Evolutionary conservation across 495 filamentous ascomycete species (phyloP), one percentile per base, ranked within the genome.

Genomic region (Talaromyces trachyspermus): DNA sequence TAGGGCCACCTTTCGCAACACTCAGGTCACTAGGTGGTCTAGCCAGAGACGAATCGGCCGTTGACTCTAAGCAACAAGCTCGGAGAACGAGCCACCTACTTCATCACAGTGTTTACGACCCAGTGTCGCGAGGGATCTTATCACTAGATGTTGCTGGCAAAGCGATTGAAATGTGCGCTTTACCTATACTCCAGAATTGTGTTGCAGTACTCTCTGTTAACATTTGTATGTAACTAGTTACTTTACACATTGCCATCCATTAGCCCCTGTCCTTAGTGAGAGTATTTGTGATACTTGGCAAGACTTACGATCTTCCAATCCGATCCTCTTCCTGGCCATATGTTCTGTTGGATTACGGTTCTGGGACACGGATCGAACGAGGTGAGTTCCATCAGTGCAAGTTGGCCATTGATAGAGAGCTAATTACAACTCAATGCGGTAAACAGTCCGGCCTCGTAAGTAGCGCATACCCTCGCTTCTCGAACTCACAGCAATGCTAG

Each of bases 1-100:
- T 55, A 8, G 53, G 50, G n/a, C 32, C 53, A 4, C 53, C 53
- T 14, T 52, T 55, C 32, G 53, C 53, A 8, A 55, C 53, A 3
- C 47, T 55, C 2, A 40, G 53, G 27, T 55, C 53, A 2, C 27
- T 55, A 23, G 19, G 50, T 6, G 53, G 25, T 4, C 45, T 55
- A 5, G 33, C 50, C 20, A 49, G 25, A 14, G 39, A 55, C 19
- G 33, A 37, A 37, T 17, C 33, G 19, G 19, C 9, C 6, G 14
- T 17, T 7, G 19, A 37, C 33, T 17, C 33, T 15, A 37, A 37
- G 9, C 14, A 7, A 2, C 33, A 12, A 17, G 14, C 33, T 12
- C n/a, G n/a, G 14, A 12, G 33, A 9, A 37, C 9, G 14, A 37
- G 5, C 9, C 33, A 37, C 14, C n/a, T 17, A 9, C 14, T 17